Evolutionary conservation across 768 basidiomycete genomes (phyloP).

Genomic region (Boletus edulis): DNA sequence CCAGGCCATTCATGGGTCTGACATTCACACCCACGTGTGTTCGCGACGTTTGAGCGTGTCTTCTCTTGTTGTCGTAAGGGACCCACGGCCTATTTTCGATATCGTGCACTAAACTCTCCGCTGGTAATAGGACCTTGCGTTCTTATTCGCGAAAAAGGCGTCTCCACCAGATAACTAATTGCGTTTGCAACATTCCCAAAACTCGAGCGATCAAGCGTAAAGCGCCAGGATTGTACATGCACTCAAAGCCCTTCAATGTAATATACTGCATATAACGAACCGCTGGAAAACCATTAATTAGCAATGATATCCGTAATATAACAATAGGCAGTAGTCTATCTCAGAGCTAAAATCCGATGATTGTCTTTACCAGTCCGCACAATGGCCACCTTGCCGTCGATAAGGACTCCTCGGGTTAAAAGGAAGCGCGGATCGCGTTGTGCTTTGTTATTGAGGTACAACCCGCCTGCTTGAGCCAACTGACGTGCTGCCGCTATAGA

Average conservation of each 20-base stretch:
- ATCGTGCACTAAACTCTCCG: neutral
- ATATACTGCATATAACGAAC: slow-evolving; percentile 8
- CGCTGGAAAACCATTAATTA: neutral
- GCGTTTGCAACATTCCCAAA: neutral
- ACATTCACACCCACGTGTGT: neutral
- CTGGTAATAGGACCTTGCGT: slow-evolving; percentile 24
- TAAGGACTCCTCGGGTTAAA: slow-evolving; percentile 44
- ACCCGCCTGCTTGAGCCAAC: slow-evolving; percentile 60
- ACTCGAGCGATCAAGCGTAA: neutral
- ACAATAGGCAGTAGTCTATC: slow-evolving; percentile 5
- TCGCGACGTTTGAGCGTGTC: slow-evolving; percentile 16
- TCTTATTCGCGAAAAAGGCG: slow-evolving; percentile 6
- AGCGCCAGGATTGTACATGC: neutral
- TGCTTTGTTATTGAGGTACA: slow-evolving; percentile 67
- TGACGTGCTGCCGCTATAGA: slow-evolving; percentile 59
- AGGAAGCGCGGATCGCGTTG: slow-evolving; percentile 49
- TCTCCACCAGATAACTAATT: neutral
- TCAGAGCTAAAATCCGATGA: slow-evolving; percentile 51
- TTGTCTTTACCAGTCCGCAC: slow-evolving; percentile 77
- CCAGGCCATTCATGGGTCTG: slow-evolving; percentile 6
- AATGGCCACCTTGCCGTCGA: slow-evolving; percentile 62
- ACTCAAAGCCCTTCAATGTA: slow-evolving; percentile 3
- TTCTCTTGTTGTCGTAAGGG: slow-evolving; percentile 25
- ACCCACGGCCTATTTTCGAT: neutral
- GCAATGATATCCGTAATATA: neutral